Base-by-base conservation (phyloP, 352 stramenopile species). In the Globisporangium carolinianum region DNA sequence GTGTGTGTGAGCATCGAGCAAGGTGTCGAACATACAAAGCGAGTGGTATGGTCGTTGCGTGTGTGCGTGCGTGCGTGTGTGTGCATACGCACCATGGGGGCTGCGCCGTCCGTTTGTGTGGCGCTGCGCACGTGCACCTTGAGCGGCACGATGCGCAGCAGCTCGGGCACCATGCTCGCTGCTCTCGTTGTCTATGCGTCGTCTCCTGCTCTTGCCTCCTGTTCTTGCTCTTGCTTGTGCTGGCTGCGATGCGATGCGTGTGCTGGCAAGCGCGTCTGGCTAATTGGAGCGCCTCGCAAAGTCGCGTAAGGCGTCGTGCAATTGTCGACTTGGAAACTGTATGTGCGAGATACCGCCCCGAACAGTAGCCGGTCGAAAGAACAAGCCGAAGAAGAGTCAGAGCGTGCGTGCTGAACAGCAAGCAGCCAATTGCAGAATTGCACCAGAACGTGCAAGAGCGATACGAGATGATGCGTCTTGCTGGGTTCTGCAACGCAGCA, bases 111-210 rank as follows among this genome's bases (percentile, higher is more conserved):
- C 6, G 67, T 75, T 50, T 86, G 76, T 11, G 76, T 86, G 48
- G 69, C 73, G 55, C 75, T 82, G 67, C 76, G 71, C 61, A 86
- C 76, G 48, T 83, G 73, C 36, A 86, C 55, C 59, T 83, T 83
- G 51, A 86, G 76, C 59, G 76, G 76, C 61, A 63, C 49, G 63
- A 58, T 52, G 47, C 59, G 59, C 42, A 69, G 48, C 39, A 69
- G 47, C 7, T 66, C 60, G 39, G 60, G 60, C 54, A 61, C 42
- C 60, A 66, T 66, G 39, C 39, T 43, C 36, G 50, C 17, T 39
- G 42, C 37, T 5, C 10, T 55, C 6, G 15, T 43, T 51, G 9
- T 35, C 6, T 2, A 36, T 35, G 18, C 24, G 14, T 15, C 12
- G 35, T 42, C 14, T 47, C 24, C 18, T 38, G 42, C 24, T 18